Evolutionary conservation across 257 asterid genomes (phyloP).

Genomic region (Nicotiana otophora): DNA sequence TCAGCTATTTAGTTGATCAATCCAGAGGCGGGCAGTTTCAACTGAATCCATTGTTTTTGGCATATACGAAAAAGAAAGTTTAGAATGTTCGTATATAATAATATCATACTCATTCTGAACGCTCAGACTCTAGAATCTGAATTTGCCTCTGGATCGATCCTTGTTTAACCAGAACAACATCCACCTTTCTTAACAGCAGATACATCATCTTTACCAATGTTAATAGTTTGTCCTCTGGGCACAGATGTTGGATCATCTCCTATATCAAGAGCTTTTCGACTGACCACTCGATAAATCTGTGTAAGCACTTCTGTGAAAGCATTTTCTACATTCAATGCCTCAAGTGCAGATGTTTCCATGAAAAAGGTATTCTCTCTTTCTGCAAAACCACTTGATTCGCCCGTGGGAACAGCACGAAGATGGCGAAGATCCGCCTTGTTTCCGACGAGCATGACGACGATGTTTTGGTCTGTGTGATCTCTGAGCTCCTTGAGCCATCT

Average conservation of each 20-base stretch:
- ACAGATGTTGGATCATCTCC: slow-evolving; percentile 65
- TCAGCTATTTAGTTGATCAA: not conserved
- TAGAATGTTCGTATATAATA: too few species aligned
- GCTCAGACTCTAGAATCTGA: not conserved
- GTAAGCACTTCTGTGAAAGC: slow-evolving; percentile 79
- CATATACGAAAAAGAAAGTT: not conserved
- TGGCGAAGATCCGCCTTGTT: slow-evolving; percentile 86
- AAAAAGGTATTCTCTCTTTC: slow-evolving; percentile 57
- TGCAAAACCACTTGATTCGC: slow-evolving; percentile 56
- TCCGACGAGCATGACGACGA: slow-evolving; percentile 78
- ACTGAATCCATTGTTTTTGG: not conserved
- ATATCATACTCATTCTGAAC: not conserved
- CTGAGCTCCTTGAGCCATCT: slow-evolving; percentile 86
- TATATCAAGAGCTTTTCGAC: slow-evolving; percentile 61
- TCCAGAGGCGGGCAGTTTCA: not conserved
- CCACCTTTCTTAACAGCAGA: slow-evolving; percentile 69
- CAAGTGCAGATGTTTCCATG: slow-evolving; percentile 87
- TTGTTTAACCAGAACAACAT: slow-evolving; percentile 58
- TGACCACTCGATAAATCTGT: slow-evolving; percentile 59
- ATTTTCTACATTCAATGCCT: slow-evolving; percentile 64
- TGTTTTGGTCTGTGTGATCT: slow-evolving; percentile 74
- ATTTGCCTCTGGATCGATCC: not conserved
- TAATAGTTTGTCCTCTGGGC: slow-evolving; percentile 68
- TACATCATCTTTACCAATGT: slow-evolving; percentile 69
- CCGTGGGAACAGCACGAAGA: slow-evolving; percentile 55